Conservation (phyloP, 208 protist species). For the Trypanosoma platydactyli region DNA sequence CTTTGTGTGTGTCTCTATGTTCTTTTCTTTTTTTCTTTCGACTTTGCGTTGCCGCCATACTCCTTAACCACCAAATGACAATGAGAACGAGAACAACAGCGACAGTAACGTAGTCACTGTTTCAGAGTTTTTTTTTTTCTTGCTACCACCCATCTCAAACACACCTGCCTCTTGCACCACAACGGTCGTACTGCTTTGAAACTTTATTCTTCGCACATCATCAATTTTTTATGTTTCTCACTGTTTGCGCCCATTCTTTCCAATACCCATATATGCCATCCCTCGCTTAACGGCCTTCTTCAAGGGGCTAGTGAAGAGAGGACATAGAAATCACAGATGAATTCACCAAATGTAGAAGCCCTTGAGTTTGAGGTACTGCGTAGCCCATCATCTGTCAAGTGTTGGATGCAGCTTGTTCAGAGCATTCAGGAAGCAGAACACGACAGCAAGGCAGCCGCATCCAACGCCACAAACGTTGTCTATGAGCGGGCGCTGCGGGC, state of each 20-base stretch:
- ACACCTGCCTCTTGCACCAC: too few relatives aligned
- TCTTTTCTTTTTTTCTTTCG: not conserved
- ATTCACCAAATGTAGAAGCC: slow-evolving; percentile 22
- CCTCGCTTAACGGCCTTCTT: too few relatives aligned
- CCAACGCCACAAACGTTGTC: slow-evolving; percentile 63
- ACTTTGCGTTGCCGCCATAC: not conserved
- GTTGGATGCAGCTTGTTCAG: slow-evolving; percentile 62
- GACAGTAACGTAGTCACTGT: too few relatives aligned
- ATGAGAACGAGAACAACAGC: too few relatives aligned
- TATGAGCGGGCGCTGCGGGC: slow-evolving; percentile 77
- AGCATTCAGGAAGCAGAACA: slow-evolving; percentile 20
- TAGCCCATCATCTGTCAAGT: slow-evolving; percentile 45
- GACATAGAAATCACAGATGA: slow-evolving; percentile 1
- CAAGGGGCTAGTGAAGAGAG: too few relatives aligned
- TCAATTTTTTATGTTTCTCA: too few relatives aligned
- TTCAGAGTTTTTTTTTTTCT: not conserved
- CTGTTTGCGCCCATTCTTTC: too few relatives aligned
- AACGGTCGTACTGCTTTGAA: too few relatives aligned
- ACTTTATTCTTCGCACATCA: too few relatives aligned
- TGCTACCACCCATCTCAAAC: not conserved
- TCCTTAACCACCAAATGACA: too few relatives aligned
- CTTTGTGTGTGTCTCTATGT: not conserved
- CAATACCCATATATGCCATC: too few relatives aligned
- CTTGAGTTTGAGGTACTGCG: slow-evolving; percentile 74
- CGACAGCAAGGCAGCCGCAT: slow-evolving; percentile 33